A percentile compares a stretch with the other conserved stretches of the same genome.
Evolutionary conservation across 768 basidiomycete genomes (phyloP).

Genomic region (Boletus sp.): DNA sequence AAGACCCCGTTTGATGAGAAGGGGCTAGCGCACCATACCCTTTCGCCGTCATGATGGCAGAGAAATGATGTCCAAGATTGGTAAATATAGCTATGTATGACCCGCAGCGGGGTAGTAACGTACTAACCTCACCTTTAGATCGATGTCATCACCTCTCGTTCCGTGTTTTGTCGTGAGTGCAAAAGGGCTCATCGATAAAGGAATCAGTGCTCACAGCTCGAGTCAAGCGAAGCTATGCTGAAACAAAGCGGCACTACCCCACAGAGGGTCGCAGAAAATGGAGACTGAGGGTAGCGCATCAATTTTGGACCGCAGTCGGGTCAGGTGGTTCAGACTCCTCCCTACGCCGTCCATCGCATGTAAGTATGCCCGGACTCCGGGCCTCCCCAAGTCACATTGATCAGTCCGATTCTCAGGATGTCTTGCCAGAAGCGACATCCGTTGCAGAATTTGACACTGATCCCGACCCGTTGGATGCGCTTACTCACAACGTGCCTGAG

Average conservation of each 20-base stretch:
- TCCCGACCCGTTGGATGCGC: conserved; percentile 53
- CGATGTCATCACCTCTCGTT: conserved; percentile 22
- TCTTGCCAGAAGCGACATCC: conserved; percentile 13
- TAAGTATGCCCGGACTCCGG: neutral
- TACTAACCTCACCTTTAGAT: neutral
- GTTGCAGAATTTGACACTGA: conserved; percentile 36
- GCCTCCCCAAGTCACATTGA: neutral
- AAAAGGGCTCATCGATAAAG: neutral
- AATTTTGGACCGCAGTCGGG: conserved; percentile 41
- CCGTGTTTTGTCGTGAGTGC: conserved; percentile 22
- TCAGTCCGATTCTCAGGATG: conserved; percentile 13
- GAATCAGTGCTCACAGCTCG: conserved; percentile 5
- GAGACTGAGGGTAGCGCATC: conserved; percentile 51
- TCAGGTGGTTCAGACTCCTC: conserved; percentile 23
- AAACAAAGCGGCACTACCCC: conserved; percentile 44
- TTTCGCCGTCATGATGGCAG: neutral
- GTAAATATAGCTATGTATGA: neutral
- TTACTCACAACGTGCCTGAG: conserved; percentile 45
- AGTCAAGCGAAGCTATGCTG: conserved; percentile 43
- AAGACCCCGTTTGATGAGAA: neutral
- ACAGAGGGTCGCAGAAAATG: conserved; percentile 56
- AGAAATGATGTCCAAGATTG: neutral
- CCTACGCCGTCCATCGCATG: conserved; percentile 6
- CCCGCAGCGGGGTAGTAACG: neutral
- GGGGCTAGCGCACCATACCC: too few relatives aligned